Base-by-base conservation (phyloP, 129 eudicot genomes). In the Smallanthus sonchifolius region DNA sequence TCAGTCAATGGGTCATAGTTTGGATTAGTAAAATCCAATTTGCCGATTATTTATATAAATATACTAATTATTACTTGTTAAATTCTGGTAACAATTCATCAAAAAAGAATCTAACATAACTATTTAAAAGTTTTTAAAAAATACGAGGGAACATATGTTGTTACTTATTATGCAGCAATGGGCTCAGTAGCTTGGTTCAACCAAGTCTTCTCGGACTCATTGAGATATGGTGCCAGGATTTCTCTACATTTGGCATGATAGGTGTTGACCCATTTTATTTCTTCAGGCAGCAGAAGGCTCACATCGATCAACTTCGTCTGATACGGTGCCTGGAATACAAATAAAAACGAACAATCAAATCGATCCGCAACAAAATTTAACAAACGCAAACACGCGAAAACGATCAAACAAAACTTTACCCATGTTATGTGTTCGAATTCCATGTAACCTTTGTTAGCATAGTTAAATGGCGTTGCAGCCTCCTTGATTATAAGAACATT, bases 341-440 rank as follows among this genome's bases (percentile, higher is more conserved):
- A 73, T 30, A 47, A 60, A 11, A 74, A 65, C 51, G 4, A 6
- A 32, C 6, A 37, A n/a, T 45, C 35, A 17, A 6, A 37, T 10
- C 19, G 19, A 34, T 10, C 34, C 43, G 9, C 57, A 36, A 64
- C 36, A 49, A 65, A 42, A 39, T 54, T 11, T 6, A 70, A 34
- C 17, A 51, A 64, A 72, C 49, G 24, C 38, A 37, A 37, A 19
- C 19, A 45, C 2, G 67, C 15, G 15, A n/a, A 15, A 15, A 6
- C 15, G 15, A n/a, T 19, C 15, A 6, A 34, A 70, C 42, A 61
- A 16, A 36, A 83, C 87, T 74, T 60, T 79, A 95, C 99, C 99
- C 97, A 91, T 71, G 97, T 95, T 72, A 95, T 88, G 83, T 95
- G 97, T 84, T 95, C 99, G 65, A 95, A 91, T 36, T 79, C 77